Base-by-base conservation (phyloP, 805 yeast genomes). In the Schizosaccharomyces lindneri region DNA sequence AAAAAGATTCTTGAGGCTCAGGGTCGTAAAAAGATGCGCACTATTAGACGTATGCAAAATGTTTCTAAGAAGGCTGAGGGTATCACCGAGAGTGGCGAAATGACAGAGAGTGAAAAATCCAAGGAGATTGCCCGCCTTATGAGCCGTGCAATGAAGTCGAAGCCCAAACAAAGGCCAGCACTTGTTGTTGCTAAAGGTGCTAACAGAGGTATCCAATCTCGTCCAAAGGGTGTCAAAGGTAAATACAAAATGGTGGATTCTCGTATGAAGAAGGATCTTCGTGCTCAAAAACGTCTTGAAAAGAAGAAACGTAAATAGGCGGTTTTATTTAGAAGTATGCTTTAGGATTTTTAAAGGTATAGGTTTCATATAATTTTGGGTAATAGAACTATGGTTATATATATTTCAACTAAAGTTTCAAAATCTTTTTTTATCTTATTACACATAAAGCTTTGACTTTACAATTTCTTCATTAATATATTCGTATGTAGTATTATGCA, bases 231-330 rank as follows among this genome's bases (percentile, higher is more conserved):
- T 72, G 81, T 93, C 67, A 87, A 83, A 73, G 99, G 99, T 74
- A 88, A 87, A 72, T 93, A 93, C 76, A 93, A 87, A 83, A 93
- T 93, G 98, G 97, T 93, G 67, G 99, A 93, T 74, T 97, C 97
- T 77, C 86, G 83, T 24, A 77, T 87, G 84, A 93, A 93, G 85
- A 93, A 93, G 72, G 99, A 93, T 74, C 89, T 85, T 78, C 78
- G 98, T 66, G 96, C 97, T 15, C 76, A 90, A 69, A 83, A 80
- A 70, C 82, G 97, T 71, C 86, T 89, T 66, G 85, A 87, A 31
- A 93, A 89, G 79, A 59, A 43, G 32, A 29, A 31, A 43, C 48
- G 55, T 48, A 19, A 29, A 19, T 51, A 51, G 29, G 13, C 31
- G 31, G 11, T 29, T 24, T 46, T 7, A 13, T 24, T 5, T 6